These are phyloP conservation scores for Cymodocea nodosa DNA, from an alignment of 116 monocot genomes.

Conservation along the genomic window DNA sequence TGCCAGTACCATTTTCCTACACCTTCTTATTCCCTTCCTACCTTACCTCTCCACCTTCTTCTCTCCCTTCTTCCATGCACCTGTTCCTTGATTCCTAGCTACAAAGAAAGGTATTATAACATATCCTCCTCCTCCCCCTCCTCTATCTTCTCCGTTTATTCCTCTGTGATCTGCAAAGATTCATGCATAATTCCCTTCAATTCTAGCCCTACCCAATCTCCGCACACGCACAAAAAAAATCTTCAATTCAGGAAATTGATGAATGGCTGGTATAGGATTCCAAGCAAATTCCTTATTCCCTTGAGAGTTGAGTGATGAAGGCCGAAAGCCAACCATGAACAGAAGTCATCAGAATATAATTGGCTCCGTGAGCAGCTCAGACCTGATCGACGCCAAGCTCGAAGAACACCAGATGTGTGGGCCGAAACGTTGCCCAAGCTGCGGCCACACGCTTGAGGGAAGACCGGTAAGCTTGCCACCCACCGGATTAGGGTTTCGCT, in stretches of 20 bases:
- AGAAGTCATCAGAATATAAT: conserved; percentile 12
- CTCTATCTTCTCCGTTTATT: not conserved
- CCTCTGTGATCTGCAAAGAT: not conserved
- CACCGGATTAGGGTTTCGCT: conserved; percentile 1
- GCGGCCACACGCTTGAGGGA: conserved; percentile 56
- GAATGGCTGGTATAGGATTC: too few species aligned
- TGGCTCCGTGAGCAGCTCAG: conserved; percentile 27
- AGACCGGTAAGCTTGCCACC: conserved; percentile 30
- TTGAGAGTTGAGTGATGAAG: not conserved
- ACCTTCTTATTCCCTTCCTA: not conserved
- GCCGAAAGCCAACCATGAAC: not conserved
- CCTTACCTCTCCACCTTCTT: too few species aligned
- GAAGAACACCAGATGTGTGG: conserved; percentile 54
- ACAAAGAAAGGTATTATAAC: not conserved
- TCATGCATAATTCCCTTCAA: not conserved
- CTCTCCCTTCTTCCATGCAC: not conserved
- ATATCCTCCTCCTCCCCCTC: not conserved
- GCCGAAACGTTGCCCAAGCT: conserved; percentile 58
- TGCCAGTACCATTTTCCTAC: not conserved
- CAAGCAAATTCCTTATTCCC: not conserved
- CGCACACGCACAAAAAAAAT: not conserved
- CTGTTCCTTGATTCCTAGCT: not conserved
- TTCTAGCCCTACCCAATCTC: not conserved
- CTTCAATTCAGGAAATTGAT: not conserved
- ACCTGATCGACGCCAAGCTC: conserved; percentile 65